phyloP scores from a whole-genome alignment of 352 stramenopile genomes.

The Globisporangium perplexum region DNA sequence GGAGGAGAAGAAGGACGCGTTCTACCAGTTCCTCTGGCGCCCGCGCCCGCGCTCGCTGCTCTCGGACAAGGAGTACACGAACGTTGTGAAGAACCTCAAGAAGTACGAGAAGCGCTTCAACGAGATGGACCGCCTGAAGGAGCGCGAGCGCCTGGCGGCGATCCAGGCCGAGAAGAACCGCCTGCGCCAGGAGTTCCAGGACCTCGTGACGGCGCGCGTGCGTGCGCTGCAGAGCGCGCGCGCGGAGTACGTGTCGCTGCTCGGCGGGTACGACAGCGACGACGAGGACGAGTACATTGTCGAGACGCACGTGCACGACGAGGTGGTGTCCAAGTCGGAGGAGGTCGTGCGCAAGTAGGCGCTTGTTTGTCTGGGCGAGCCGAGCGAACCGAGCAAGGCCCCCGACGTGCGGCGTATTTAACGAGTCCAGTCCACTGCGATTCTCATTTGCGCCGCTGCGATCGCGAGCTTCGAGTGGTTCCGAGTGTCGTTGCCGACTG shows the following conservation, averaged over 20 bases:
- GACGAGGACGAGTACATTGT: conserved; percentile 84
- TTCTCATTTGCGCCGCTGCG: no score
- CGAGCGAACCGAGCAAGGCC: no score
- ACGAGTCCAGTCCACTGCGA: no score
- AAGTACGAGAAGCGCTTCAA: conserved; percentile 94
- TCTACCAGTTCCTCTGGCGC: conserved; percentile 93
- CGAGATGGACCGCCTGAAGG: conserved; percentile 82
- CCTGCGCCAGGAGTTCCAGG: conserved; percentile 63
- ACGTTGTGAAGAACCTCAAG: conserved; percentile 96
- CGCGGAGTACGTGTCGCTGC: conserved; percentile 59
- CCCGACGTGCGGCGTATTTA: neutral
- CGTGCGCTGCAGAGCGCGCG: conserved; percentile 22
- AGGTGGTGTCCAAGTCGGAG: conserved; percentile 61
- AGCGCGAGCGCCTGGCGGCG: conserved; percentile 62
- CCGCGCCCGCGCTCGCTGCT: conserved; percentile 93
- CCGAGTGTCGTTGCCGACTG: no score
- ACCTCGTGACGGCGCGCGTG: conserved; percentile 47
- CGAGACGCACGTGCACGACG: conserved; percentile 67
- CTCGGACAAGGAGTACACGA: conserved; percentile 89
- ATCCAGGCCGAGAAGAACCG: conserved; percentile 69
- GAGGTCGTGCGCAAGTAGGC: conserved; percentile 65
- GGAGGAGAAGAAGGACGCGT: conserved; percentile 95
- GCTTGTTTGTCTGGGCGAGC: neutral
- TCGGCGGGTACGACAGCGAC: conserved; percentile 78
- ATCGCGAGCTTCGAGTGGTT: no score